These are phyloP conservation scores for Beauveria varroae DNA, from an alignment of 2,329 filamentous ascomycete genomes.

Conservation along the genomic window DNA sequence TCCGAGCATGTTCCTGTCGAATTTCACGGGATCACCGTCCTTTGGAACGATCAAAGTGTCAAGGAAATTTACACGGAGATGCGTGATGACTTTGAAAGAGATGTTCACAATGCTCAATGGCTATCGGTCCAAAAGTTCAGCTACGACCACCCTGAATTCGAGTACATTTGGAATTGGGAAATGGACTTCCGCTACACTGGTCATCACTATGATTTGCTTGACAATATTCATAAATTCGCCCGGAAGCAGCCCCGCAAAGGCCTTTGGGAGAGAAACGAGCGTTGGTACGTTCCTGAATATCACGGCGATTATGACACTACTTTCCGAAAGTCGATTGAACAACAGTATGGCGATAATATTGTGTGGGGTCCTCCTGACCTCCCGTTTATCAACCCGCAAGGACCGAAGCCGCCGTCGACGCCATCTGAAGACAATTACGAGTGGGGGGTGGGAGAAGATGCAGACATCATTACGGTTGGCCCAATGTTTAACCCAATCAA, in stretches of 20 bases:
- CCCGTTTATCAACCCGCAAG: slow-evolving; percentile 53
- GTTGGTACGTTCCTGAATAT: slow-evolving; percentile 63
- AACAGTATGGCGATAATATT: slow-evolving; percentile 39
- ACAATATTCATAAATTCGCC: slow-evolving; percentile 56
- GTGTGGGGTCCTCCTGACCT: slow-evolving; percentile 61
- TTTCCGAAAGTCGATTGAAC: slow-evolving; percentile 59
- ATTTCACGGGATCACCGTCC: slow-evolving; percentile 60
- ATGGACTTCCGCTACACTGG: slow-evolving; percentile 74
- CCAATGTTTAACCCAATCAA: slow-evolving; percentile 71
- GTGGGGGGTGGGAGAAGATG: slow-evolving; percentile 71
- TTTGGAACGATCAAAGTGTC: slow-evolving; percentile 72
- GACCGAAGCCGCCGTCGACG: slow-evolving; percentile 53
- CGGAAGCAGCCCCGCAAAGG: slow-evolving; percentile 62
- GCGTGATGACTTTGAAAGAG: slow-evolving; percentile 48
- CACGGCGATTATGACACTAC: slow-evolving; percentile 61
- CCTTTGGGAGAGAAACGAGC: slow-evolving; percentile 65
- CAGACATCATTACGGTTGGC: slow-evolving; percentile 65
- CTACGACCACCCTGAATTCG: slow-evolving; percentile 69
- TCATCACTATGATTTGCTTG: slow-evolving; percentile 73
- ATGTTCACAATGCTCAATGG: slow-evolving; percentile 57
- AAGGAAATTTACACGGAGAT: slow-evolving; percentile 69
- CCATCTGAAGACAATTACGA: slow-evolving; percentile 58
- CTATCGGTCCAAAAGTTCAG: slow-evolving; percentile 70
- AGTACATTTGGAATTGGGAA: slow-evolving; percentile 84
- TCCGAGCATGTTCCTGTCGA: slow-evolving; percentile 59